These are phyloP conservation scores for Withania somnifera DNA, from an alignment of 305 asterid genomes.

Conservation along the genomic window DNA sequence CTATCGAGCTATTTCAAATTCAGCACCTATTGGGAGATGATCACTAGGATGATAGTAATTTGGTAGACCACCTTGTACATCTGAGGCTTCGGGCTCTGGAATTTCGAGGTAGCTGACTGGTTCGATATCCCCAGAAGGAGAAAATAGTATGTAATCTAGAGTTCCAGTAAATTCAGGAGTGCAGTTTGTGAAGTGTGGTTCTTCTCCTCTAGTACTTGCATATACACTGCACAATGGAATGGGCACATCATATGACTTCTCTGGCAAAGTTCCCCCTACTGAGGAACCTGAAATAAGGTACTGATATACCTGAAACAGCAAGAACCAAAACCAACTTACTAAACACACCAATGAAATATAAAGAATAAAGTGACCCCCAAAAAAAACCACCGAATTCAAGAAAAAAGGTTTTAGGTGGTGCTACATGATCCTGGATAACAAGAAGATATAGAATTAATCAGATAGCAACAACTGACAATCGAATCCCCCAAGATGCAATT, in stretches of 20 bases:
- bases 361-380: not conserved
- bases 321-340: not conserved
- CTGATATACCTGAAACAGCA: constrained; percentile 39
- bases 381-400: not conserved
- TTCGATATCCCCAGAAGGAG: constrained; percentile 37
- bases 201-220: constrained; percentile 64
- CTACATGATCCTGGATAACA: not conserved
- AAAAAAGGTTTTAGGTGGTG: not conserved
- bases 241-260: constrained; percentile 32
- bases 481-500: not conserved
- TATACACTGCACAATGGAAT: constrained; percentile 59
- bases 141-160: constrained; percentile 72
- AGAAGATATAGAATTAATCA: not conserved
- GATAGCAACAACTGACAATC: not conserved
- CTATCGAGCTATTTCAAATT: constrained; percentile 43
- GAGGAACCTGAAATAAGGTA: constrained; percentile 47
- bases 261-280: constrained; percentile 15
- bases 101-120: constrained; percentile 78
- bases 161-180: constrained; percentile 91
- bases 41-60: constrained; percentile 86
- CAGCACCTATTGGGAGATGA: constrained; percentile 90
- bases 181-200: constrained; percentile 81
- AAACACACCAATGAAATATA: not conserved
- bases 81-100: constrained; percentile 49
- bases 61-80: constrained; percentile 69